Conservation (phyloP, 495 filamentous ascomycete species). For the Penicillium cataractarum region DNA sequence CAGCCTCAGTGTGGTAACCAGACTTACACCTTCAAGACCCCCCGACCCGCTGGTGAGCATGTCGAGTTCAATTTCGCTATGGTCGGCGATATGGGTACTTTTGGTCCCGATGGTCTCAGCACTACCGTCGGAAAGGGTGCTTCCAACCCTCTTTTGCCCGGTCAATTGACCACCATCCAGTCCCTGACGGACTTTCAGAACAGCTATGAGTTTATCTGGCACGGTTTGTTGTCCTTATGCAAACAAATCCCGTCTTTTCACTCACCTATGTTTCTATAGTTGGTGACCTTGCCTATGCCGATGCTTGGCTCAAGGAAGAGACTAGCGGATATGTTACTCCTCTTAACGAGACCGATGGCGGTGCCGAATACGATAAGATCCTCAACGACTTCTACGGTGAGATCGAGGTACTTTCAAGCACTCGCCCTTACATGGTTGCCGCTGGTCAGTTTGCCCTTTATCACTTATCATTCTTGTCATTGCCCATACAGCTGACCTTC, state of each 20-base stretch:
- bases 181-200: neutral
- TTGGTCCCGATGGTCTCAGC: neutral
- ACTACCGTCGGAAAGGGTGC: neutral
- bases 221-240: neutral
- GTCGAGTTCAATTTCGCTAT: neutral
- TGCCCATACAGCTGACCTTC: neutral
- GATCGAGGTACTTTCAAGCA: conserved; percentile 4
- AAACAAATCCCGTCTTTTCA: neutral
- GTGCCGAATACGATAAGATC: conserved; percentile 13
- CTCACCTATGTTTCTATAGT: neutral
- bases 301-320: conserved; percentile 17
- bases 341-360: conserved; percentile 3
- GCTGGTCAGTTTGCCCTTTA: conserved; percentile 7
- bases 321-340: conserved; percentile 5
- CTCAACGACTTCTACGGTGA: conserved; percentile 15
- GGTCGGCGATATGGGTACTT: neutral
- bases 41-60: conserved; percentile 2
- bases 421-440: conserved; percentile 18
- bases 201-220: neutral
- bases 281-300: conserved; percentile 18
- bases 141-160: neutral
- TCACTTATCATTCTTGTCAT: neutral
- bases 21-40: neutral
- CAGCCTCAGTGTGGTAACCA: conserved; percentile 2
- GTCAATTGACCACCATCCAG: neutral